A percentile compares a stretch with the other conserved stretches of the same genome.
Evolutionary conservation across 345 rosid species (phyloP).

Genomic region (Syzygium aqueum): DNA sequence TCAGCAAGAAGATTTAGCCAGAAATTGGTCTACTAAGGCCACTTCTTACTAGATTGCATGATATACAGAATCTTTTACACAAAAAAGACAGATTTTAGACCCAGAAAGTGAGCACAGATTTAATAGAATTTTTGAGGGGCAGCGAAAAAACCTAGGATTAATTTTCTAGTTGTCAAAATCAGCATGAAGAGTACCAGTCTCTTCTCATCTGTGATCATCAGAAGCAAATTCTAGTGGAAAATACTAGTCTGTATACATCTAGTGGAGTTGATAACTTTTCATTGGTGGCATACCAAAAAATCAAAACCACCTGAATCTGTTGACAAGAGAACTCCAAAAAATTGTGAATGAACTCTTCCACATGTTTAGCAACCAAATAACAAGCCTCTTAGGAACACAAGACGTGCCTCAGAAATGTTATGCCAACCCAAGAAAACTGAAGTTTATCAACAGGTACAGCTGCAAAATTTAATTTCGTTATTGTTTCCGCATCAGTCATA

Average conservation of each 20-base stretch:
- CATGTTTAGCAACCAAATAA: too few relatives aligned
- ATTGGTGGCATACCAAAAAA: too few relatives aligned
- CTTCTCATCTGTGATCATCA: not conserved
- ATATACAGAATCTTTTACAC: not conserved
- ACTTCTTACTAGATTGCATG: not conserved
- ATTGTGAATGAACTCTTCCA: too few relatives aligned
- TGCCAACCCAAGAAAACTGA: not conserved
- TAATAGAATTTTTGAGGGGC: not conserved
- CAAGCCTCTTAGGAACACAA: not conserved
- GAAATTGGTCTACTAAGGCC: not conserved
- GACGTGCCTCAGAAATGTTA: not conserved
- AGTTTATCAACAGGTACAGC: not conserved
- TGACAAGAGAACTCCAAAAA: too few relatives aligned
- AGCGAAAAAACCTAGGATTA: not conserved
- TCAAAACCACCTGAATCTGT: not conserved
- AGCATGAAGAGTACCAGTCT: not conserved
- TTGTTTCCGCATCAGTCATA: too few relatives aligned
- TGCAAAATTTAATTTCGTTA: not conserved
- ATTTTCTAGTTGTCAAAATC: not conserved
- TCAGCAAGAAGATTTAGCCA: conserved; percentile 5
- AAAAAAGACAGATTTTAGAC: not conserved
- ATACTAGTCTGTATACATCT: not conserved
- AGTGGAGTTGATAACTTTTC: not conserved
- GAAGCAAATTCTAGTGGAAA: not conserved
- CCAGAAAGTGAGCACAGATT: not conserved